Evolutionary conservation across 495 filamentous ascomycete genomes (phyloP), one percentile per base, ranked within the genome.

Genomic region (Aspergillus olivimuriae): DNA sequence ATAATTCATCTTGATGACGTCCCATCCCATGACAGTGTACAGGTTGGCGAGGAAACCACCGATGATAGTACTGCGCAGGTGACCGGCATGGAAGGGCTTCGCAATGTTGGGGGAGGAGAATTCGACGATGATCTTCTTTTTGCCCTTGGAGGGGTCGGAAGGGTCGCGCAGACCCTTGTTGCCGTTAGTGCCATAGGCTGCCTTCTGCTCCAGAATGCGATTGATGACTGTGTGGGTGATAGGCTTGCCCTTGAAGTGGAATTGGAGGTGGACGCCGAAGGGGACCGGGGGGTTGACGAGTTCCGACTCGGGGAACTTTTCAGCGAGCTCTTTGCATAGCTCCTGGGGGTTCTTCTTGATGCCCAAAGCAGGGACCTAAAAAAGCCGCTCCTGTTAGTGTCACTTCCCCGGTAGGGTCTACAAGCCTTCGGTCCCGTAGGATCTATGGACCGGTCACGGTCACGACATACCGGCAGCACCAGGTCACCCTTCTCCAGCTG

Each of bases 401-500:
- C 6, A 28, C 35, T 38, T 20, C 24, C 6, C 18, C 11, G 21
- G 35, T 20, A 22, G 12, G 20, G 5, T 12, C 22, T 9, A 23
- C 11, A 33, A 34, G 17, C 21, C 35, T 34, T 42, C 38, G 41
- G 35, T 24, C 14, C 33, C 16, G 24, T 15, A 16, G 8, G 20
- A 39, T 16, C 3, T 20, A 30, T 41, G 17, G 41, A 14, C n/a
- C 2, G 10, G 16, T 18, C 16, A 28, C 9, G 16, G 34, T 47
- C 4, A 43, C 48, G n/a, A 52, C 62, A 44, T 70, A 72, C 82
- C 39, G 91, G 80, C 26, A 95, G 68, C 34, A 83, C 70, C 50
- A 97, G 66, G 60, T 97, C 91, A 47, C 91, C 91, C 74, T 94
- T 94, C 44, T 95, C 90, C 20, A 94, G 68, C 36, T 80, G 80